Evolutionary conservation across 78 protist species (phyloP), one percentile per base, ranked within the genome.

Genomic region (Pelomyxa schiedti): DNA sequence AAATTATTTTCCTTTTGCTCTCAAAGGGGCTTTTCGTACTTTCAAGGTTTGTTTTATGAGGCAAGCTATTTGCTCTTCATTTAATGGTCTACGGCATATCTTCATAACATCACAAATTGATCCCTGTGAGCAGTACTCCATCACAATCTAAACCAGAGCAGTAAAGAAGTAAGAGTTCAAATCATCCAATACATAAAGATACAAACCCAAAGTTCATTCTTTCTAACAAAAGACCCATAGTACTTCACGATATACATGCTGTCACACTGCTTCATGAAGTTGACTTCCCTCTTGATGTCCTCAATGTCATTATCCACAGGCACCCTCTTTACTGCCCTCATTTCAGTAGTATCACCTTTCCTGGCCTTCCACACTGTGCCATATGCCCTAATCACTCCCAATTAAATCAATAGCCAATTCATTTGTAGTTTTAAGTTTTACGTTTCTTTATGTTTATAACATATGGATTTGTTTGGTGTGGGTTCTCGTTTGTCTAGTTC

Each of bases 71-170:
- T 89, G 39, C 0, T 29, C 8, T 72, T 94, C 97, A 16, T 47
- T 3, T n/a, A 93, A 30, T 5, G 82, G 77, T 26, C 6, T 9
- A 39, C 75, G 75, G 26, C 42, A 28, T 24, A 39, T 6, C n/a
- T 47, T 42, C 73, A 75, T 75, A 6, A 88, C 7, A 22, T 84
- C 77, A 0, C 4, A 24, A 3, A 80, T 28, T 5, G 79, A 47
- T 2, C 92, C 92, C 16, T 88, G 90, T 7, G 52, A 87, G 32
- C 87, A 82, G 26, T 64, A 86, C 47, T 88, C 92, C 42, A 86
- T 75, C 30, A 30, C 79, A 72, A 86, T 76, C 89, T 74, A 28
- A 3, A 2, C n/a, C n/a, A n/a, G n/a, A n/a, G n/a, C n/a, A n/a
- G n/a, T n/a, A n/a, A n/a, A n/a, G n/a, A n/a, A n/a, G n/a, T n/a